Percentiles rank a stretch among this genome's conserved stretches.
phyloP scores from a whole-genome alignment of 1,284 basidiomycete genomes.

The Ustilago trichophora region DNA sequence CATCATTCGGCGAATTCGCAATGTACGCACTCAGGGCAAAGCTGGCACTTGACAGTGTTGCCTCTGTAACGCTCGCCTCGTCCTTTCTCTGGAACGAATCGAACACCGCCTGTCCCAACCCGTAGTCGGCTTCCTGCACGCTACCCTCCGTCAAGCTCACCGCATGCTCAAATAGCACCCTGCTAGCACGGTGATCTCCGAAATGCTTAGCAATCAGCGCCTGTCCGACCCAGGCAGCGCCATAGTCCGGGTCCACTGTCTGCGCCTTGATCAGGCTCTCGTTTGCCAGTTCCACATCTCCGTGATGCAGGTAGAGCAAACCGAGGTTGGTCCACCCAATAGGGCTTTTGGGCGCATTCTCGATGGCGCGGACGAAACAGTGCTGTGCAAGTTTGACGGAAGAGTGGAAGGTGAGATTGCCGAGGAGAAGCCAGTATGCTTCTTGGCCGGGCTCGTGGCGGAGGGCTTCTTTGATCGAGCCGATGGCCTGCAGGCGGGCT shows the following conservation, averaged over 20 bases:
- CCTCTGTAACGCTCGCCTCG: slow-evolving; percentile 1
- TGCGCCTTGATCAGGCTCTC: slow-evolving; percentile 88
- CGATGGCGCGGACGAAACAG: slow-evolving; percentile 87
- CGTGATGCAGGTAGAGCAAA: slow-evolving; percentile 83
- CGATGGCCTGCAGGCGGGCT: slow-evolving; percentile 73
- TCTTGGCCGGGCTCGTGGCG: slow-evolving; percentile 79
- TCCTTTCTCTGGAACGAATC: slow-evolving; percentile 69
- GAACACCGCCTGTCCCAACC: slow-evolving; percentile 77
- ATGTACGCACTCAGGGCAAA: slow-evolving; percentile 84
- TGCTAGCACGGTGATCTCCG: slow-evolving; percentile 74
- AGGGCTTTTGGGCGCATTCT: slow-evolving; percentile 75
- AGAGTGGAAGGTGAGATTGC: slow-evolving; percentile 76
- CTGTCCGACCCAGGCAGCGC: slow-evolving; percentile 92
- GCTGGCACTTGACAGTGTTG: slow-evolving; percentile 69
- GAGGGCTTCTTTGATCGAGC: slow-evolving; percentile 79
- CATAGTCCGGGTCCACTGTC: slow-evolving; percentile 88
- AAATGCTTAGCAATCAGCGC: slow-evolving; percentile 80
- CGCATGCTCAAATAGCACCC: slow-evolving; percentile 83
- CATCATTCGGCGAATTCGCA: slow-evolving; percentile 75
- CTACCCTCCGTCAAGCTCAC: slow-evolving; percentile 75
- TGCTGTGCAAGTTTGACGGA: slow-evolving; percentile 84
- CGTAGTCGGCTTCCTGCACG: slow-evolving; percentile 83
- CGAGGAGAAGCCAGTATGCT: slow-evolving; percentile 82
- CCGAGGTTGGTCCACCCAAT: slow-evolving; percentile 88
- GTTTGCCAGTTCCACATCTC: slow-evolving; percentile 83